Conservation (phyloP, 345 rosid species). For the Rhodomyrtus tomentosa region DNA sequence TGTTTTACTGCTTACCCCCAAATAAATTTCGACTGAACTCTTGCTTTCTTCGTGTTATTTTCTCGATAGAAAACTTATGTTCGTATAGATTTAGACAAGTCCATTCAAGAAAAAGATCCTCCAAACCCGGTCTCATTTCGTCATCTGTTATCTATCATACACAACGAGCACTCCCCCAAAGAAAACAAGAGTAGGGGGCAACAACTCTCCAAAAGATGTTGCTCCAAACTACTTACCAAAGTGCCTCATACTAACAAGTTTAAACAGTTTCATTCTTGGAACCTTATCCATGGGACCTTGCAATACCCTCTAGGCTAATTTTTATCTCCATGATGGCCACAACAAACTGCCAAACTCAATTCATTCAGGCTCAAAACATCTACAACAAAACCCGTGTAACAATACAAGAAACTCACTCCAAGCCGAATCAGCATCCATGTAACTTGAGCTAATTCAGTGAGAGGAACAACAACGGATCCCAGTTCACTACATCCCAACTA, state of each 20-base stretch:
- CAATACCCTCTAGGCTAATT: background rate
- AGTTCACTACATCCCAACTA: background rate
- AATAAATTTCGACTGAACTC: too few relatives aligned
- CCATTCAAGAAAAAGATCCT: background rate
- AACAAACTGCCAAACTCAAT: background rate
- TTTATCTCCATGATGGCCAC: background rate
- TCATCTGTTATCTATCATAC: background rate
- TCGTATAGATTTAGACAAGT: background rate
- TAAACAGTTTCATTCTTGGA: background rate
- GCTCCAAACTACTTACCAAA: background rate
- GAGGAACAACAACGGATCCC: background rate
- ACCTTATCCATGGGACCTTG: background rate
- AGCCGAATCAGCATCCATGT: background rate
- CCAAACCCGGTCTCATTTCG: background rate
- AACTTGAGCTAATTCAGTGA: background rate
- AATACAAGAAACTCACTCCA: background rate
- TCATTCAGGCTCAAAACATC: background rate
- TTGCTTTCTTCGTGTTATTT: too few relatives aligned
- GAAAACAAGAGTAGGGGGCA: background rate
- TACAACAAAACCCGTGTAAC: background rate
- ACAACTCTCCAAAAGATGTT: background rate
- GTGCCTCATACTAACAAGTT: background rate
- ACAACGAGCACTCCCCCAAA: background rate
- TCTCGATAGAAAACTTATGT: too few relatives aligned
- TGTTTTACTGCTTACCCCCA: too few relatives aligned